Evolutionary conservation across 306 rosid genomes (phyloP).

Genomic region (Pachyrhizus erosus): DNA sequence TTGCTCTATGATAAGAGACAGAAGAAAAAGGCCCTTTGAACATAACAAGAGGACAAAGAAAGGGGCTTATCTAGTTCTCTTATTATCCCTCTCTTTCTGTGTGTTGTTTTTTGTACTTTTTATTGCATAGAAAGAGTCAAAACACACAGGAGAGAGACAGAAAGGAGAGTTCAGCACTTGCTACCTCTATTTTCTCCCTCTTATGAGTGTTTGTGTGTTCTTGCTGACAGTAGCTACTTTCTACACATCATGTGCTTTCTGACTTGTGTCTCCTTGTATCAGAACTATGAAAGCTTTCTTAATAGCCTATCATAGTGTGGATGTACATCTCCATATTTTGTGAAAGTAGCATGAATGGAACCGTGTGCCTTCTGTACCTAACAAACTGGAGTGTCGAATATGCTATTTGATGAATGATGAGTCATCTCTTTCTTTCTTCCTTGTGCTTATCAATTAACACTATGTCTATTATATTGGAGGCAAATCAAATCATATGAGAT

Average conservation of each 20-base stretch:
- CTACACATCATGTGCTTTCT: constrained; percentile 43
- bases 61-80: constrained; percentile 25
- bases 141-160: constrained; percentile 32
- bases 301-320: constrained; percentile 24
- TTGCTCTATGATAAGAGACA: constrained; percentile 39
- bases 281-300: constrained; percentile 25
- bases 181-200: constrained; percentile 14
- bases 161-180: neutral
- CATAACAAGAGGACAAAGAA: neutral
- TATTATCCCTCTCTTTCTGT: constrained; percentile 3
- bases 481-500: neutral
- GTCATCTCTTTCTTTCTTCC: constrained; percentile 7
- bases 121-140: constrained; percentile 27
- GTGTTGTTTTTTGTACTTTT: constrained; percentile 21
- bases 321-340: constrained; percentile 33
- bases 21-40: neutral
- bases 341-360: constrained; percentile 43
- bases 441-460: neutral
- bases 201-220: constrained; percentile 27
- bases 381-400: constrained; percentile 14
- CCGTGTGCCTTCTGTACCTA: constrained; percentile 42
- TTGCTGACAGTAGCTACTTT: constrained; percentile 35
- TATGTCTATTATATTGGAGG: neutral
- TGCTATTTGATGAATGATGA: constrained; percentile 4
- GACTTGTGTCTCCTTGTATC: constrained; percentile 48